Evolutionary conservation across 345 rosid genomes (phyloP).

Genomic region (Arabis alpina): DNA sequence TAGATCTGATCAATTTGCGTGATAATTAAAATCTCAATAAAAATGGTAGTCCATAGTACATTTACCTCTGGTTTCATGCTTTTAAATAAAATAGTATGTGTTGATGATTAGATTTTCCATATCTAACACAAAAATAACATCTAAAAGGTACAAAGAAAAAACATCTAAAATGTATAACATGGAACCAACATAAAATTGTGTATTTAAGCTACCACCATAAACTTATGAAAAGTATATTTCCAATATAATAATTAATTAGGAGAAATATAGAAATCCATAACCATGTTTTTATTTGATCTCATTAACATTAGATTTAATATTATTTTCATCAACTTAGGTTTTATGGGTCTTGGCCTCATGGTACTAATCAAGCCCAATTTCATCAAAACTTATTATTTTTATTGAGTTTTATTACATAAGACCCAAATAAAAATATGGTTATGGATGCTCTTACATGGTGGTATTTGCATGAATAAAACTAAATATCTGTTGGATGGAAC

Average conservation of each 20-base stretch:
- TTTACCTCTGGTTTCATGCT: too few relatives aligned
- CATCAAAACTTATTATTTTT: too few relatives aligned
- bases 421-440: too few relatives aligned
- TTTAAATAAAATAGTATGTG: neutral
- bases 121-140: neutral
- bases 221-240: conserved; percentile 23
- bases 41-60: too few relatives aligned
- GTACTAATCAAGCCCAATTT: too few relatives aligned
- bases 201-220: conserved; percentile 7
- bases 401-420: too few relatives aligned
- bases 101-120: conserved; percentile 25
- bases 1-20: too few relatives aligned
- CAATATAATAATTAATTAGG: neutral
- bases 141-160: conserved; percentile 24
- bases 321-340: too few relatives aligned
- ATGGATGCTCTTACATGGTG: conserved; percentile 64
- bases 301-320: too few relatives aligned
- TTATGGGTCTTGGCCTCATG: too few relatives aligned
- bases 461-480: conserved; percentile 85
- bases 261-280: neutral
- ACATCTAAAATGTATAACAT: conserved; percentile 7
- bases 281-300: too few relatives aligned
- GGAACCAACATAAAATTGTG: conserved; percentile 28
- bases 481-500: conserved; percentile 87
- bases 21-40: too few relatives aligned